Evolutionary conservation across 2,329 filamentous ascomycete genomes (phyloP), one percentile per base, ranked within the genome.

Genomic region (Cucurbitaria berberidis): DNA sequence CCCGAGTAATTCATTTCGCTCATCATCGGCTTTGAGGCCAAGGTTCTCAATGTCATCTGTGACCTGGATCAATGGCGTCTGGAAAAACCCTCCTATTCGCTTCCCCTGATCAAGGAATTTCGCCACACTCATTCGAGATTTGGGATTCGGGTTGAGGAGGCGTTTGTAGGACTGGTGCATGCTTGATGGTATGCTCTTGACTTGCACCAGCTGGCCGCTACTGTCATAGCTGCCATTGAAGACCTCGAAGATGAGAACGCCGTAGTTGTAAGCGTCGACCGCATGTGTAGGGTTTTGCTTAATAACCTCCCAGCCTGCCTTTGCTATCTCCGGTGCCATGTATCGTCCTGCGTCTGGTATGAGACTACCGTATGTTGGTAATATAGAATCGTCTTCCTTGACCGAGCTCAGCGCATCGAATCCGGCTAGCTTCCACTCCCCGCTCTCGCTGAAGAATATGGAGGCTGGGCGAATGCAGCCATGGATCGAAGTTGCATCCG

Each of bases 381-480:
- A 93, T 42, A 96, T 82, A 9, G 93, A 91, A 65, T 98, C 91
- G 57, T 98, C 93, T 51, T 98, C 95, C 68, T 97, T 98, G 78
- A 98, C 88, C 32, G 89, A 97, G 77, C 93, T 98, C 53, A 98
- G 76, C 5, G 96, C 84, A 63, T 99, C 95, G 64, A 99, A 96
- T 0, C 95, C 95, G 18, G 89, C 93, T 1, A 99, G 80, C 70
- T 96, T 98, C 95, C 95, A 99, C 77, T 99, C 95, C 52, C 95
- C 95, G 69, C 95, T 97, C 72, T 98, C 93, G 55, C 91, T 92
- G 3, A 91, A 95, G 75, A 93, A 99, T 60, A 99, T 83, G 0
- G 93, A 96, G 0, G 90, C 89, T 18, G 90, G 89, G 57, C 90
- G 87, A 46, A 99, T 80, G 66, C 86, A 91, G 43, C 93, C 95